These are phyloP conservation scores for Linum trigynum DNA, from an alignment of 345 rosid species.

Conservation along the genomic window DNA sequence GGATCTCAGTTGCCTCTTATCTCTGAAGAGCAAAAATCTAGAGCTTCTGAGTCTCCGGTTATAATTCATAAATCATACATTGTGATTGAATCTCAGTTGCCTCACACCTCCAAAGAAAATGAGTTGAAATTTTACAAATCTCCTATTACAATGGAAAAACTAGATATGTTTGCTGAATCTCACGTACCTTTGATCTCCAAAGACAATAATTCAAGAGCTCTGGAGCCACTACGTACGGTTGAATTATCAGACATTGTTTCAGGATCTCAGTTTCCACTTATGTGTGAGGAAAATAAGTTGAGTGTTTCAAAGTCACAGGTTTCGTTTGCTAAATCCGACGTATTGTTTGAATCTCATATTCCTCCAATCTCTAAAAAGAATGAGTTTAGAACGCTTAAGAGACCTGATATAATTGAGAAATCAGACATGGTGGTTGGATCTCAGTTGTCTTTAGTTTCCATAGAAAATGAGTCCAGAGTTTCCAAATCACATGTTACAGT, in stretches of 20 bases:
- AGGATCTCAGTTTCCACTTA: constrained; percentile 10
- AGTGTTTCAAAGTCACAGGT: constrained; percentile 4
- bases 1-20: not conserved
- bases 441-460: constrained; percentile 2
- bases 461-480: not conserved
- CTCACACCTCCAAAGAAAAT: constrained; percentile 9
- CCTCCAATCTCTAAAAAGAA: not conserved
- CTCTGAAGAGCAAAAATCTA: not conserved
- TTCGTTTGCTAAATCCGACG: not conserved
- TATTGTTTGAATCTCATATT: not conserved
- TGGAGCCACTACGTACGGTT: not conserved
- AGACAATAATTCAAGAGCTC: constrained; percentile 2
- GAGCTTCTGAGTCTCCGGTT: not conserved
- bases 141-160: constrained; percentile 1
- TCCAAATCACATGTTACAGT: not conserved
- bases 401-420: not conserved
- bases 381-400: not conserved
- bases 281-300: constrained; percentile 17
- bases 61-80: not conserved
- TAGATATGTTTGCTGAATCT: not conserved
- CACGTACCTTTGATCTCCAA: not conserved
- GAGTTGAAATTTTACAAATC: constrained; percentile 6
- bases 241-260: constrained; percentile 9
- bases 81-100: not conserved
- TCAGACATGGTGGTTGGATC: constrained; percentile 7